A percentile compares a stretch with the other conserved stretches of the same genome.
Evolutionary conservation across 2,329 filamentous ascomycete genomes (phyloP).

Genomic region (Venturia carpophila): DNA sequence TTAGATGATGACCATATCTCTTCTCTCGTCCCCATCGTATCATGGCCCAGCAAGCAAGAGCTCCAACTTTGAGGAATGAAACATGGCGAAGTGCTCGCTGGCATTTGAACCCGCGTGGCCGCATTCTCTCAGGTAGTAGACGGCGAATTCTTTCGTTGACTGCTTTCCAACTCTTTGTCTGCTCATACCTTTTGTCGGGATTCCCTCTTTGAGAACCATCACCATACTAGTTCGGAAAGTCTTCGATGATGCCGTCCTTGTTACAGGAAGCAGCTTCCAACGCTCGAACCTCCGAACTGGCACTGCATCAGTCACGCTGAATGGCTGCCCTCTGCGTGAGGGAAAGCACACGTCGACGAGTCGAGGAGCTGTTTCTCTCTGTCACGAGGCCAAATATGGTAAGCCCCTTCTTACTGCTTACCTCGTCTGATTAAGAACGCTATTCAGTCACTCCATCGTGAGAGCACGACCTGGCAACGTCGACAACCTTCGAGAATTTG

Average conservation of each 20-base stretch:
- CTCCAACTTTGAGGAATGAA: neutral
- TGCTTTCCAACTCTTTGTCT: neutral
- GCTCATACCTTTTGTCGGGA: too few relatives aligned
- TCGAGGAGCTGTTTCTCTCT: neutral
- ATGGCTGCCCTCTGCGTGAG: neutral
- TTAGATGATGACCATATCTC: neutral
- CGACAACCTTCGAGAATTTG: neutral
- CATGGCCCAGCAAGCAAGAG: neutral
- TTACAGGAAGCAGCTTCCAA: neutral
- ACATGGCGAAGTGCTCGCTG: neutral
- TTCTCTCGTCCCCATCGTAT: neutral
- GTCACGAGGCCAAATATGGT: neutral
- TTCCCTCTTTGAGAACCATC: neutral
- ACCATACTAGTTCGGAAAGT: neutral
- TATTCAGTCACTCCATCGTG: conserved; percentile 1
- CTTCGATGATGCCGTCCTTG: neutral
- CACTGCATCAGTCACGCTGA: neutral
- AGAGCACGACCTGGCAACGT: neutral
- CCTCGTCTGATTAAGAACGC: neutral
- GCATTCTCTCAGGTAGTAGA: neutral
- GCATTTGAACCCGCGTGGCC: neutral
- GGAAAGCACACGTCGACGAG: neutral
- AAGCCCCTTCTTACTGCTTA: neutral
- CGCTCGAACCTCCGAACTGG: neutral
- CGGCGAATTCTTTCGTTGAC: neutral